Percentiles rank a stretch among this genome's conserved stretches.
Conservation (phyloP, 2,329 filamentous ascomycete species). For the Arachnomyces sp. region DNA sequence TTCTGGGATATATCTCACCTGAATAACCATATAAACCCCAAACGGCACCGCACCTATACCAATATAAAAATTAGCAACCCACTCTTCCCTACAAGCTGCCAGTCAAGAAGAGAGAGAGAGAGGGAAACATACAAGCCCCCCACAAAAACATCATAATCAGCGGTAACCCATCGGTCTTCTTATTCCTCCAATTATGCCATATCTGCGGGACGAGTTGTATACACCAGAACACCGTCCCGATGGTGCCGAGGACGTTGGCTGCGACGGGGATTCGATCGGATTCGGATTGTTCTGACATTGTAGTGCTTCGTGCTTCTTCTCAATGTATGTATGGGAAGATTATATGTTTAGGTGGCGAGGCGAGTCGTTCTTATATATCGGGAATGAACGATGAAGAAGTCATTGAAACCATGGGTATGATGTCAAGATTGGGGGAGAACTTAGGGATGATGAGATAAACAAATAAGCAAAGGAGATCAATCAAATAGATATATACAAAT, state of each 20-base stretch:
- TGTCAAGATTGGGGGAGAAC: too few species aligned
- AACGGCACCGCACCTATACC: conserved; percentile 39
- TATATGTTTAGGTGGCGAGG: too few species aligned
- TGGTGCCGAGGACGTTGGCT: conserved; percentile 33
- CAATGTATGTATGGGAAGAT: too few species aligned
- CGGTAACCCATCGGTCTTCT: conserved; percentile 56
- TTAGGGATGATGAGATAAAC: too few species aligned
- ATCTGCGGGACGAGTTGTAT: conserved; percentile 41
- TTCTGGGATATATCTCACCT: too few species aligned
- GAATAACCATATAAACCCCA: conserved; percentile 46
- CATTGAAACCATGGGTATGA: too few species aligned
- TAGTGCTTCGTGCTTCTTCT: too few species aligned
- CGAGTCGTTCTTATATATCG: too few species aligned
- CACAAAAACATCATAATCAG: conserved; percentile 56
- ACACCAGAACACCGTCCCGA: conserved; percentile 36
- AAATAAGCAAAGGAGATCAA: too few species aligned
- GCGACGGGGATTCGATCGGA: conserved; percentile 21
- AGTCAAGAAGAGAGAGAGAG: neutral
- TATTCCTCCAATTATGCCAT: conserved; percentile 55
- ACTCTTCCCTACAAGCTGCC: neutral
- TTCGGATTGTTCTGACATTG: too few species aligned
- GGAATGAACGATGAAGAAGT: too few species aligned
- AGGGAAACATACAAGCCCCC: conserved; percentile 46
- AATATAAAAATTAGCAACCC: conserved; percentile 1
- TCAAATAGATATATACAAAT: neutral